Base-by-base conservation (phyloP, 225 moss, liverwort and hornwort species). In the Marchantia paleacea region DNA sequence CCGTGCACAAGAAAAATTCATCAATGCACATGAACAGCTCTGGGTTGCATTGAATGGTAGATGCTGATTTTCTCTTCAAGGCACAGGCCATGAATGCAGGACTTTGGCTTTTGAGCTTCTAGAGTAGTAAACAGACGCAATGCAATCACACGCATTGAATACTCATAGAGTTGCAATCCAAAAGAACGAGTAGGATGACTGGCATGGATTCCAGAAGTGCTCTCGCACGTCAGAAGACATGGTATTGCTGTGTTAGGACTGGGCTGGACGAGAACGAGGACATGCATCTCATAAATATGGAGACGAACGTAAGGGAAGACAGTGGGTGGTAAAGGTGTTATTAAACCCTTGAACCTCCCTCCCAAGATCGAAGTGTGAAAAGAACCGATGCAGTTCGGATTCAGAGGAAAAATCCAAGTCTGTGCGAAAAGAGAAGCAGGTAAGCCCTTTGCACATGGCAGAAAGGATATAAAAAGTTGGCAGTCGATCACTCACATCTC, bases 51-150 rank as follows among this genome's bases (percentile, higher is more conserved):
- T 63, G 63, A 63, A 63, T 63, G 63, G 8, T 20, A 9, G 24
- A 63, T 19, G 63, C 55, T 63, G n/a, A 63, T 24, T 63, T 15
- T 24, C 20, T 63, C 63, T 20, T 63, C 63, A 63, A 19, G 24
- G n/a, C 63, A 19, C n/a, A 66, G 65, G n/a, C 9, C 65, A 69
- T 69, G 69, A 69, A 69, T 69, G 69, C 28, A 19, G 13, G 30
- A 47, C 69, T 69, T 69, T 24, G 69, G 28, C 69, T 29, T 69
- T 69, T 39, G 69, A 39, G 69, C 69, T 69, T 69, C 69, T 39
- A 69, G 69, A 69, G 69, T 12, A 29, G 13, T 10, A 30, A 25
- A 29, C 69, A 69, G 30, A 10, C 24, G 30, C n/a, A n/a, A 63
- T 20, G 18, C n/a, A 19, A 19, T 63, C n/a, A n/a, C 63, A 63